A percentile compares a stretch with the other conserved stretches of the same genome.
Conservation (phyloP, 2,329 filamentous ascomycete genomes). For the Knoxdaviesia proteae region DNA sequence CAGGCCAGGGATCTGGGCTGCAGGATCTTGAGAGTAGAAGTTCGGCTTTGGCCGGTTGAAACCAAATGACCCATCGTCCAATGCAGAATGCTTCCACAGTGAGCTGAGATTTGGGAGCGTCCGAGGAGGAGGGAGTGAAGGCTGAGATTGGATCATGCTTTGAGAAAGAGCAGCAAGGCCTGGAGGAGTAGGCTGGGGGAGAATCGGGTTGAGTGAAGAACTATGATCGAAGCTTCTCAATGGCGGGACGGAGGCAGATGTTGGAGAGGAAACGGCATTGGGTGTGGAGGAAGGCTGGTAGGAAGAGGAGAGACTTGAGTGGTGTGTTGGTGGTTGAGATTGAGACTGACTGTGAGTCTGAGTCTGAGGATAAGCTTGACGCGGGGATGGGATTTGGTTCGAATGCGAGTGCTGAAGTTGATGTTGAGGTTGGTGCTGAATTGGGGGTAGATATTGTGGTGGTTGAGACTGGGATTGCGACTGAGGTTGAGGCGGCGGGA, state of each 20-base stretch:
- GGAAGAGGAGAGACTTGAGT: constrained; percentile 1
- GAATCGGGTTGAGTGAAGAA: too few relatives aligned
- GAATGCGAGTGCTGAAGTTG: background rate
- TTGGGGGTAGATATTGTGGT: background rate
- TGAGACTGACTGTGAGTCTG: too few relatives aligned
- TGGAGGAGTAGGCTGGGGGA: too few relatives aligned
- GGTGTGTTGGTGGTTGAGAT: background rate
- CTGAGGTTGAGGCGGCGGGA: constrained; percentile 2
- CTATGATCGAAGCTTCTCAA: too few relatives aligned
- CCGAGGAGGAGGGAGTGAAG: constrained; percentile 11
- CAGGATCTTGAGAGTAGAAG: constrained; percentile 15
- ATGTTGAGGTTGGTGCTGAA: constrained; percentile 2
- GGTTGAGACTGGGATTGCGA: background rate
- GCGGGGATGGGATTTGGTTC: background rate
- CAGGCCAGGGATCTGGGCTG: constrained; percentile 5
- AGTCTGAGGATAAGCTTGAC: background rate
- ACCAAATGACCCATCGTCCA: constrained; percentile 14
- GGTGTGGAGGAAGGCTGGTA: background rate
- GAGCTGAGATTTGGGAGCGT: constrained; percentile 8
- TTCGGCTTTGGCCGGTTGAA: constrained; percentile 17
- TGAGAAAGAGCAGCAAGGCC: background rate
- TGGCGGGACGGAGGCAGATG: background rate
- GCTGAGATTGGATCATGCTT: constrained; percentile 1
- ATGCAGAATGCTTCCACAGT: constrained; percentile 10
- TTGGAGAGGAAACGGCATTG: background rate